phyloP scores from a whole-genome alignment of 106 monocot species.

The Allium sativum region DNA sequence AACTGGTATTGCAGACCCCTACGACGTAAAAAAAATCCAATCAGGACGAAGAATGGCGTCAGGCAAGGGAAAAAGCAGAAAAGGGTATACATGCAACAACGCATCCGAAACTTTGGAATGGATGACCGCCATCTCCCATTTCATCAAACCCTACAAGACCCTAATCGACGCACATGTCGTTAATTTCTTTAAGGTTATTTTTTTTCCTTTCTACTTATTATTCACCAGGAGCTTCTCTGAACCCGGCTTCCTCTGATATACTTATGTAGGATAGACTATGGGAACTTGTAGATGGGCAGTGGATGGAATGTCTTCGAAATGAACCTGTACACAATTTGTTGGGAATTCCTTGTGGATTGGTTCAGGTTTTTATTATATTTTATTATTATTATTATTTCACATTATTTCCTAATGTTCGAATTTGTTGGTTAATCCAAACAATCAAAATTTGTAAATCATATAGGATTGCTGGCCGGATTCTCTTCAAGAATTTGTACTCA shows the following conservation, averaged over 20 bases:
- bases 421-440: too few relatives aligned
- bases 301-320: slow-evolving; percentile 71
- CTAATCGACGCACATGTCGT: slow-evolving; percentile 82
- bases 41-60: too few relatives aligned
- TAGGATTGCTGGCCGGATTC: slow-evolving; percentile 81
- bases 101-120: slow-evolving; percentile 56
- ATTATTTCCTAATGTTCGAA: not conserved
- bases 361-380: slow-evolving; percentile 21
- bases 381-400: not conserved
- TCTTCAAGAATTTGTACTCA: slow-evolving; percentile 53
- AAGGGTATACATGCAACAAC: slow-evolving; percentile 36
- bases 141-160: slow-evolving; percentile 40
- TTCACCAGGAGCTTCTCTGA: too few relatives aligned
- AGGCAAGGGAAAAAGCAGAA: too few relatives aligned
- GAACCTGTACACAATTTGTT: slow-evolving; percentile 62
- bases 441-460: not conserved
- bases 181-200: slow-evolving; percentile 87
- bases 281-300: slow-evolving; percentile 58
- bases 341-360: slow-evolving; percentile 49
- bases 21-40: too few relatives aligned
- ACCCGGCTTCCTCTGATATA: not conserved
- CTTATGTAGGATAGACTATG: slow-evolving; percentile 61
- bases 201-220: not conserved
- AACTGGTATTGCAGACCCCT: too few relatives aligned
- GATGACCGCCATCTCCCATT: slow-evolving; percentile 68